phyloP scores from a whole-genome alignment of 257 asterid genomes.

The Rehmannia glutinosa region DNA sequence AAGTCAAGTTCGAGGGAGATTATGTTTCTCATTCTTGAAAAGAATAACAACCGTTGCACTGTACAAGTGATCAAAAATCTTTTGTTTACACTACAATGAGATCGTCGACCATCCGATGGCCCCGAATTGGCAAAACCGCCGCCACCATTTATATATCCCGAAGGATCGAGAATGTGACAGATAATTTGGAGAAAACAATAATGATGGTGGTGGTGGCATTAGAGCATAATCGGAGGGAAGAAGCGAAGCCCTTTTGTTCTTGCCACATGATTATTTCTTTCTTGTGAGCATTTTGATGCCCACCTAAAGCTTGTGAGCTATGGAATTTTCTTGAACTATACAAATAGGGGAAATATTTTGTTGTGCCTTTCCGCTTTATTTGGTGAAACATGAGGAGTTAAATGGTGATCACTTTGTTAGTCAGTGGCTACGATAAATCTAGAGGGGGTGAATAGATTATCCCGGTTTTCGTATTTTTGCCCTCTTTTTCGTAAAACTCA shows the following conservation, averaged over 20 bases:
- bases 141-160: conserved; percentile 43
- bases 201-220: conserved; percentile 26
- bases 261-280: conserved; percentile 70
- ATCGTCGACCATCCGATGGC: conserved; percentile 21
- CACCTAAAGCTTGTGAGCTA: conserved; percentile 91
- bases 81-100: no score
- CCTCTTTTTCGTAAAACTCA: no score
- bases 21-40: no score
- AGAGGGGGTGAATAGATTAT: no score
- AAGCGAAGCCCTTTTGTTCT: conserved; percentile 41
- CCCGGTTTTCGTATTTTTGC: no score
- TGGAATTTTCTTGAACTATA: conserved; percentile 82
- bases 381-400: conserved; percentile 22
- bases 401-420: conserved; percentile 32
- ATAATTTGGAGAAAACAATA: conserved; percentile 37
- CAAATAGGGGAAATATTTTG: conserved; percentile 65
- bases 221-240: conserved; percentile 4
- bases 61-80: no score
- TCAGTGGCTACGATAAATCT: no score
- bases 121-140: conserved; percentile 33
- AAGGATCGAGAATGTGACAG: conserved; percentile 50
- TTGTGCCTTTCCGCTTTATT: conserved; percentile 37
- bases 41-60: no score
- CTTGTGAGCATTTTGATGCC: conserved; percentile 95
- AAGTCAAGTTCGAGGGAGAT: no score